A percentile compares a stretch with the other conserved stretches of the same genome.
Conservation (phyloP, 257 asterid genomes). For the Parsonsia alboflavescens region DNA sequence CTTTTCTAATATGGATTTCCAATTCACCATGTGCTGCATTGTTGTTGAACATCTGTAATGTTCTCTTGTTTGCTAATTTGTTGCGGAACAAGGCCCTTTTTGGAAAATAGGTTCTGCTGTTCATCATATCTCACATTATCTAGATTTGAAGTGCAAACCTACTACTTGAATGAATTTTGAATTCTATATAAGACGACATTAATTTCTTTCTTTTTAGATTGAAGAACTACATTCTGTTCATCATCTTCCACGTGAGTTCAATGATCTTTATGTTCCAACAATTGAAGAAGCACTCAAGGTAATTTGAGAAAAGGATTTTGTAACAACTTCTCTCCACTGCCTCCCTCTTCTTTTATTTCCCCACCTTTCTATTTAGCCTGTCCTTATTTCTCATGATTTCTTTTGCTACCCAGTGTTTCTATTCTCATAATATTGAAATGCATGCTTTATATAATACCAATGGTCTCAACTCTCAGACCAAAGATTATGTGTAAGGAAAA, state of each 20-base stretch:
- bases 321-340: background rate
- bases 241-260: conserved; percentile 46
- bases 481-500: no score
- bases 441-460: background rate
- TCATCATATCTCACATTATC: background rate
- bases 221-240: conserved; percentile 47
- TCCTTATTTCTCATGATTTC: background rate
- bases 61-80: conserved; percentile 3
- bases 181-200: conserved; percentile 18
- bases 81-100: background rate
- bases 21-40: background rate
- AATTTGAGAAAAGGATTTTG: conserved; percentile 7
- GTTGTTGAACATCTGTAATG: background rate
- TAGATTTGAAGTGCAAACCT: conserved; percentile 6
- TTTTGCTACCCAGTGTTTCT: background rate
- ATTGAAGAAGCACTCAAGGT: conserved; percentile 84
- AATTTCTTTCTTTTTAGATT: conserved; percentile 40
- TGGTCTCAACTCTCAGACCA: background rate
- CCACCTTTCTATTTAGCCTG: background rate
- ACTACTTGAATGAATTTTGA: background rate
- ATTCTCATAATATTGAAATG: background rate
- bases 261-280: conserved; percentile 56
- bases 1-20: background rate
- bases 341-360: background rate
- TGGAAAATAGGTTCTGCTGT: background rate